Evolutionary conservation across 139 green algal species (phyloP), one percentile per base, ranked within the genome.

Genomic region (Chlamydomonas eustigma): DNA sequence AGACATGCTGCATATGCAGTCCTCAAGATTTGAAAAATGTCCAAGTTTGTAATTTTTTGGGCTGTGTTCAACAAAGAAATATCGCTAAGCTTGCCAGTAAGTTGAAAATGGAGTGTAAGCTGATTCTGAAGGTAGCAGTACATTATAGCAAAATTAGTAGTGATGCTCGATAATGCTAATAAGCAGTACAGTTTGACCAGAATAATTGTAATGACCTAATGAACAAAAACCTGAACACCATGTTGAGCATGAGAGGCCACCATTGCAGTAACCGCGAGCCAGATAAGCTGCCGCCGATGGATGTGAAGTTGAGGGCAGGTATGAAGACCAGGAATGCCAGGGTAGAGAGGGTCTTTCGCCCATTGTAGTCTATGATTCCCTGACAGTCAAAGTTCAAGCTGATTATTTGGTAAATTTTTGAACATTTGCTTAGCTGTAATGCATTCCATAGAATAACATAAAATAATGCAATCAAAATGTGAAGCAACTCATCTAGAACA

Each of bases 221-320:
- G n/a, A n/a, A n/a, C n/a, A n/a, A n/a, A n/a, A 6, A 72, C 65
- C 33, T 39, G 22, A 72, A 12, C 8, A 72, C 4, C 65, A 72
- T 31, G 28, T 72, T 72, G 65, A 72, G 22, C 24, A 72, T 44
- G 22, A 72, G 65, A 18, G 65, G 65, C 65, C 65, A 72, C 65
- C 65, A 72, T 6, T 50, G 65, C 28, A 50, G 33, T 4, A 72
- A 34, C 6, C 65, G 65, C 3, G 32, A 5, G 65, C 33, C 22
- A 18, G 65, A 37, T 6, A 72, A 8, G 65, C 65, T 72, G 3
- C 4, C 28, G 28, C 33, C 32, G 31, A 72, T n/a, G 33, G 65
- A 39, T 30, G 65, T 50, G 65, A 50, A 72, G 65, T 72, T 72
- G 33, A 72, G 65, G 28, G 33, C 32, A 6, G 65, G 65, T 3